Base-by-base conservation (phyloP, 176 grass and related monocot species). In the Secale cereale region DNA sequence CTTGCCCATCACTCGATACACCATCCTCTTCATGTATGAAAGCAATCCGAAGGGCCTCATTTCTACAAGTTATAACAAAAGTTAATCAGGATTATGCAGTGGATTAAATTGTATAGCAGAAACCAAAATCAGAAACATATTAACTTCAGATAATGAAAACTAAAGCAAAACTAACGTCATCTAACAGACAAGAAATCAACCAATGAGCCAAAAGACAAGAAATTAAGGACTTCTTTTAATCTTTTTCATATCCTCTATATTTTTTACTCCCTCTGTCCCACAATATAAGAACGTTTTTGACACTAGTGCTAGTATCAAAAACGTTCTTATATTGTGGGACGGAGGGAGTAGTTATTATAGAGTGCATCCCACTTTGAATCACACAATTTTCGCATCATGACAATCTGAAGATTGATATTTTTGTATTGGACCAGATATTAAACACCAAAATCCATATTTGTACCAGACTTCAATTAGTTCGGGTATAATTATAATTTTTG, bases 11-110 rank as follows among this genome's bases (percentile, higher is more conserved):
- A 16, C 63, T 70, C 30, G 41, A 76, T 71, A 78, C 40, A 48
- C 12, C 72, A 64, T 95, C 96, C 76, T 95, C 91, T 66, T 87
- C 87, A 35, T 98, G 93, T 92, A 98, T 98, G 88, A 98, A 98
- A 82, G 96, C 96, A 81, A 98, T 90, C 26, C 96, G 87, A 83
- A 98, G 91, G 69, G 93, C 93, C 86, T 98, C 96, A 40, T 98
- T 95, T 85, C 96, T 98, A 85, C 64, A 90, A 70, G 65, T 61
- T 32, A 82, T 45, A 83, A 75, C 6, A 76, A 83, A 85, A 85
- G 5, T 31, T 7, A 14, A 69, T 67, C 50, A 76, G n/a, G 25
- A 76, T 76, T 56, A 26, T 76, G 20, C 2, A 66, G 29, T 59
- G 13, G 48, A 68, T 39, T 69, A 76, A 66, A 15, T 23, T 67